Evolutionary conservation across 495 filamentous ascomycete genomes (phyloP).

Genomic region (Apodospora peruviana): DNA sequence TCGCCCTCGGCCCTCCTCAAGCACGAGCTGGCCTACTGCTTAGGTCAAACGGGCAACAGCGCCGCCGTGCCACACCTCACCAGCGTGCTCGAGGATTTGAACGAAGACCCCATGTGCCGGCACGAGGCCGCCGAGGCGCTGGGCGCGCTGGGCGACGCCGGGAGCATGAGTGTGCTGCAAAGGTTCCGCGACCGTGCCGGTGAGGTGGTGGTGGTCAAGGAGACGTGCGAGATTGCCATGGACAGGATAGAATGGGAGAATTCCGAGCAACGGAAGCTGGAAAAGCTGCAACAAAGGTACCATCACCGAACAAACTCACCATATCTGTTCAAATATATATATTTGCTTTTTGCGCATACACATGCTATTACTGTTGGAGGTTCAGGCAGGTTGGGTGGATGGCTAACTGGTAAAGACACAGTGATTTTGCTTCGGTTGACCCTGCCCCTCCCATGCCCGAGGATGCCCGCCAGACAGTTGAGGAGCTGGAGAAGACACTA

Average conservation of each 20-base stretch:
- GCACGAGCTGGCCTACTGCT: slow-evolving; percentile 95
- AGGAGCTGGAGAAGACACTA: slow-evolving; percentile 67
- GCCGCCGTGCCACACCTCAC: slow-evolving; percentile 70
- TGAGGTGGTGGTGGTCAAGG: slow-evolving; percentile 73
- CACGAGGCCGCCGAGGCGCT: slow-evolving; percentile 97
- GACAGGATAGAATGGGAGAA: slow-evolving; percentile 92
- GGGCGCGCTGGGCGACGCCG: slow-evolving; percentile 73
- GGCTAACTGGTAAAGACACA: slow-evolving; percentile 32
- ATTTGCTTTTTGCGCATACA: too few relatives aligned
- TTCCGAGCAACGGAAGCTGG: slow-evolving; percentile 60
- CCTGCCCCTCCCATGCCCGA: slow-evolving; percentile 84
- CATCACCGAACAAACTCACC: too few relatives aligned
- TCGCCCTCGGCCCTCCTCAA: slow-evolving; percentile 85
- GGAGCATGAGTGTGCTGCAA: slow-evolving; percentile 66
- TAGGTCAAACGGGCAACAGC: slow-evolving; percentile 78
- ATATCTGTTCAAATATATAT: too few relatives aligned
- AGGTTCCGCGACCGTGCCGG: slow-evolving; percentile 61
- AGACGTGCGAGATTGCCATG: slow-evolving; percentile 96
- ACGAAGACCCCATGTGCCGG: slow-evolving; percentile 89
- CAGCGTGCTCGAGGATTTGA: slow-evolving; percentile 66
- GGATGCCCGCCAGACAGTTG: slow-evolving; percentile 55
- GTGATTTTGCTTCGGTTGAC: slow-evolving; percentile 92
- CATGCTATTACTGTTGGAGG: too few relatives aligned
- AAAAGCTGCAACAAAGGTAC: slow-evolving; percentile 75
- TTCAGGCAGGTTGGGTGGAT: too few relatives aligned